Conservation (phyloP, 2,329 filamentous ascomycete species). For the Trichophyton rubrum region DNA sequence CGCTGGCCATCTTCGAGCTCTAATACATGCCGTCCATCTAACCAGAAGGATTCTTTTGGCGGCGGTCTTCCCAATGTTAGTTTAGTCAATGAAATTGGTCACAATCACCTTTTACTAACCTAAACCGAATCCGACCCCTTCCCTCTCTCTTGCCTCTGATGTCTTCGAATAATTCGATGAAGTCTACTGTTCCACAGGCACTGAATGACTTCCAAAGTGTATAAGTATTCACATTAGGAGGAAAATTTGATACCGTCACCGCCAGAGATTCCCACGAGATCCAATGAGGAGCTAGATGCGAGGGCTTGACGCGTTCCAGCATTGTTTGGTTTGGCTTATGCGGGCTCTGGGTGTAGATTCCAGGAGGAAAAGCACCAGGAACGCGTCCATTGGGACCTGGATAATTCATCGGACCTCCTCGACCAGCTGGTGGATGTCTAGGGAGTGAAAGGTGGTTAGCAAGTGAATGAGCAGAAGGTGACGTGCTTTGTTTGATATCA, state of each 20-base stretch:
- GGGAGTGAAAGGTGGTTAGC: neutral
- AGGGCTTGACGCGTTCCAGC: neutral
- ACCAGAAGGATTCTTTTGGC: conserved; percentile 43
- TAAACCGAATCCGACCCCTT: conserved; percentile 43
- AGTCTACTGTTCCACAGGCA: conserved; percentile 41
- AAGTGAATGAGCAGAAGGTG: neutral
- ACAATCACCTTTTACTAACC: conserved; percentile 19
- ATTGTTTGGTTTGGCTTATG: neutral
- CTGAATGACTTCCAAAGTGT: conserved; percentile 42
- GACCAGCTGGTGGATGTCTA: neutral
- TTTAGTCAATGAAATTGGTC: neutral
- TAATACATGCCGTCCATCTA: conserved; percentile 17
- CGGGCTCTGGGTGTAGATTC: neutral
- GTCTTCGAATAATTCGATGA: conserved; percentile 45
- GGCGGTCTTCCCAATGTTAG: conserved; percentile 33
- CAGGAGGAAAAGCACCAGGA: neutral
- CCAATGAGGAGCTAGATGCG: conserved; percentile 22
- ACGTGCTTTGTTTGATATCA: neutral
- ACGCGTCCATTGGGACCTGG: neutral
- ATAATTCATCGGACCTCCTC: neutral
- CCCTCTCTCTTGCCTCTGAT: conserved; percentile 28
- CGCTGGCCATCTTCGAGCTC: conserved; percentile 19
- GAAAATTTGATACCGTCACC: conserved; percentile 26
- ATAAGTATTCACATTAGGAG: conserved; percentile 24
- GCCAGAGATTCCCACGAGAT: conserved; percentile 28